Base-by-base conservation (phyloP, 2,329 filamentous ascomycete genomes). In the Colletotrichum caudatum region DNA sequence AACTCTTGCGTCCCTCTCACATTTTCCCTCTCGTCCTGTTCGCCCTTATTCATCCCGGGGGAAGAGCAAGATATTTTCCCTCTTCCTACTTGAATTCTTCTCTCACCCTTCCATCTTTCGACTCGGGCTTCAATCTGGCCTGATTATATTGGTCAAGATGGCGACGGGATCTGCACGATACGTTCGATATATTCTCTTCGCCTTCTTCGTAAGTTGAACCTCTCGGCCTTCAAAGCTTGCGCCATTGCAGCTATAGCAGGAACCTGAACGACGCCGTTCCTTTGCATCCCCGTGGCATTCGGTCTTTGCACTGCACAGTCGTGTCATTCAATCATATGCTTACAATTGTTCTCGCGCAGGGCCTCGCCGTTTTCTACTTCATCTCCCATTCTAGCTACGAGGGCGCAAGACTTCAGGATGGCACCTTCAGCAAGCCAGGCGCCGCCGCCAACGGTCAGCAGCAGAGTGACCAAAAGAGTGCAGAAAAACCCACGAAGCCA, bases 311-410 rank as follows among this genome's bases (percentile, higher is more conserved):
- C 35, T 11, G 20, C n/a, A 35, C n/a, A 26, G 18, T 18, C 2
- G 33, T 23, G 9, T 50, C 8, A 33, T 39, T 23, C 8, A 5
- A 59, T 44, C 48, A 57, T 23, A 26, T 37, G 61, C 77, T 77
- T 62, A 78, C 74, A 3, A 5, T 5, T 37, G 5, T 53, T 48
- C 39, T 46, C 20, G 11, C 20, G 20, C 73, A 91, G 89, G 84
- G 90, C 69, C 82, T 97, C 74, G 86, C 90, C 74, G 85, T 97
- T 74, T 88, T 97, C 80, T 96, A 95, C 84, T 94, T 95, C 83
- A 89, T 97, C 78, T 93, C 93, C 68, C 84, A 85, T 74, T 87
- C 86, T 53, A 84, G 81, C 66, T 84, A 87, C 75, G 81, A 87
- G 66, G 80, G 81, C 58, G 80, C 84, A 44, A 69, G 70, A 26